Evolutionary conservation across 208 protist species (phyloP).

Genomic region (Phytomonas sp.): DNA sequence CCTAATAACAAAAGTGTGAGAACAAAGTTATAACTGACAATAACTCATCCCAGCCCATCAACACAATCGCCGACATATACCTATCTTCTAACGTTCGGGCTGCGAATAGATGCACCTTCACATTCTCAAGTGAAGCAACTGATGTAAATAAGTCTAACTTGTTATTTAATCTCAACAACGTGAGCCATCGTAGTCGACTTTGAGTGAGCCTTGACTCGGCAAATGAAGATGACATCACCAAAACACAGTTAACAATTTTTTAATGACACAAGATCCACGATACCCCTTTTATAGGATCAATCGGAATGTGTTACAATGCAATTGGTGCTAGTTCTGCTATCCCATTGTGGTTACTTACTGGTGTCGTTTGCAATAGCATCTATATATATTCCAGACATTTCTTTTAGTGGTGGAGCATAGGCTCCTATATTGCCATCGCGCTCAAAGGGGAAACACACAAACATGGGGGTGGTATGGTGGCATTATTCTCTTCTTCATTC

Average conservation of each 20-base stretch:
- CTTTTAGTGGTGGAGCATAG: neutral
- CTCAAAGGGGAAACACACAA: neutral
- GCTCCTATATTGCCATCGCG: neutral
- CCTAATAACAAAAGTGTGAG: neutral
- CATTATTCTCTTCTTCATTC: neutral
- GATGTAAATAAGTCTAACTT: neutral
- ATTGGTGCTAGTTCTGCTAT: neutral
- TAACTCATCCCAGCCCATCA: neutral
- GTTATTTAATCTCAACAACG: neutral
- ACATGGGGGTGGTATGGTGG: neutral
- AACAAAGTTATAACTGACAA: neutral
- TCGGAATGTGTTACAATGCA: neutral
- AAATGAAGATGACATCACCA: neutral
- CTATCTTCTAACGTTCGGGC: neutral
- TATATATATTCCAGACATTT: neutral
- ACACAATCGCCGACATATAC: neutral
- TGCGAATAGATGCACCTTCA: neutral
- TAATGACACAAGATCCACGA: neutral
- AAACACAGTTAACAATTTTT: neutral
- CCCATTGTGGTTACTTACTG: neutral
- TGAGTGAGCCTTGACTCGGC: neutral
- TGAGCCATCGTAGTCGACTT: neutral
- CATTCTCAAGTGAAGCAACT: neutral
- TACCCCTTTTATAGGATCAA: neutral
- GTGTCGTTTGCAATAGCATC: neutral